These are phyloP conservation scores for Spathaspora arborariae DNA, from an alignment of 805 yeast species.

Conservation along the genomic window DNA sequence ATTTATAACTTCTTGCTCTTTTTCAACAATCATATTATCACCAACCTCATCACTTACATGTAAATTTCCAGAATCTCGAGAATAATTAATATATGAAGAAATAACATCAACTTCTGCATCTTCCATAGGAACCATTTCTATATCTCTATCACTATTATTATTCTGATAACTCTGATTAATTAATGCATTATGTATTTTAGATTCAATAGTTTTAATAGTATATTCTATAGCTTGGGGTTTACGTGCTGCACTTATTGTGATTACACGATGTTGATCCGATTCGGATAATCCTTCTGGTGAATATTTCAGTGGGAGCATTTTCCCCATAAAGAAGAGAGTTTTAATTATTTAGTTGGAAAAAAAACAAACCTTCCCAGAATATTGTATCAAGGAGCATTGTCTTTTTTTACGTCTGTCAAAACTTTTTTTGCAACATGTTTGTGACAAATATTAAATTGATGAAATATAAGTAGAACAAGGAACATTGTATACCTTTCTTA, in stretches of 20 bases:
- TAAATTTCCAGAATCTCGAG: constrained; percentile 9
- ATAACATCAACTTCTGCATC: constrained; percentile 42
- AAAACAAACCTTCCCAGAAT: too few species aligned
- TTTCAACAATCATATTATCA: constrained; percentile 15
- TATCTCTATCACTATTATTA: constrained; percentile 27
- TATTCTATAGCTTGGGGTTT: constrained; percentile 18
- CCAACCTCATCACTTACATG: constrained; percentile 5
- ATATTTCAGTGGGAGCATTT: constrained; percentile 10
- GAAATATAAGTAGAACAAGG: too few species aligned
- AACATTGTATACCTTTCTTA: too few species aligned
- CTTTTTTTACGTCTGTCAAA: too few species aligned
- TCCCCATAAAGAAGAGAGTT: too few species aligned
- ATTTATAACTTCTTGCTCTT: constrained; percentile 11
- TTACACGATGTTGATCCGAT: constrained; percentile 18
- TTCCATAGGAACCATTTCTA: constrained; percentile 48
- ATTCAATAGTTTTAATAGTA: constrained; percentile 21
- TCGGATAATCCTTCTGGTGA: constrained; percentile 33
- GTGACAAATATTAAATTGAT: too few species aligned
- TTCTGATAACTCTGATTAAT: constrained; percentile 3
- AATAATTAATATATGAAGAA: constrained; percentile 32
- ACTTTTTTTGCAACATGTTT: too few species aligned
- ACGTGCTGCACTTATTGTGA: constrained; percentile 22
- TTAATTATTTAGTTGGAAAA: too few species aligned
- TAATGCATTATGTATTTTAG: constrained; percentile 20
- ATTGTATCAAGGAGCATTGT: too few species aligned